These are phyloP conservation scores for Salvia hispanica DNA, from an alignment of 257 asterid species.

Conservation along the genomic window DNA sequence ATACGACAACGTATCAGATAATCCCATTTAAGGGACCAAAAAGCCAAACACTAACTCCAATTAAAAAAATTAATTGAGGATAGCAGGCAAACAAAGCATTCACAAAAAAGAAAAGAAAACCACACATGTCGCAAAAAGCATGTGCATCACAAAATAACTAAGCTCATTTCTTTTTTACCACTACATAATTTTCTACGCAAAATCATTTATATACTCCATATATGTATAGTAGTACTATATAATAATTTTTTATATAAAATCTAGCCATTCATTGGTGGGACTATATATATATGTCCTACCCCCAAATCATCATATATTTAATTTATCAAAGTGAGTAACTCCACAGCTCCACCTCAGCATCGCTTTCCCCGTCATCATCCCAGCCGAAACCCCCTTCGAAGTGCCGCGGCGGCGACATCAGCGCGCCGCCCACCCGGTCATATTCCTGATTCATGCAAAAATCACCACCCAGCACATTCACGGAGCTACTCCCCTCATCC, in stretches of 20 bases:
- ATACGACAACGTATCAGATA: too few species aligned
- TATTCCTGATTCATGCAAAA: neutral
- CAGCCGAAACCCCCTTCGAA: constrained; percentile 27
- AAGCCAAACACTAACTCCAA: too few species aligned
- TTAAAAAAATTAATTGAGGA: neutral
- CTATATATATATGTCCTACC: neutral
- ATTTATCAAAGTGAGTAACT: constrained; percentile 41
- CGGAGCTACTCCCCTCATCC: neutral
- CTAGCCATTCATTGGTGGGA: neutral
- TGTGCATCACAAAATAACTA: neutral
- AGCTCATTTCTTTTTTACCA: neutral
- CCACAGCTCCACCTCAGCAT: constrained; percentile 59
- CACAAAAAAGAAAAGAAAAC: neutral
- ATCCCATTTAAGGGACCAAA: too few species aligned
- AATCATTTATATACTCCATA: too few species aligned
- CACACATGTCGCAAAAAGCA: constrained; percentile 7
- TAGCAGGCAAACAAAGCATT: neutral
- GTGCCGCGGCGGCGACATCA: constrained; percentile 54
- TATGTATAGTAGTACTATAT: too few species aligned
- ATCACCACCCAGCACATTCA: neutral
- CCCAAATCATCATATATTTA: neutral
- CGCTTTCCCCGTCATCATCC: constrained; percentile 42
- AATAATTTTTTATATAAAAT: too few species aligned
- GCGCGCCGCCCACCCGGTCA: constrained; percentile 33
- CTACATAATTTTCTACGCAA: neutral